Conservation (phyloP, 345 rosid genomes). For the Linum usitatissimum region DNA sequence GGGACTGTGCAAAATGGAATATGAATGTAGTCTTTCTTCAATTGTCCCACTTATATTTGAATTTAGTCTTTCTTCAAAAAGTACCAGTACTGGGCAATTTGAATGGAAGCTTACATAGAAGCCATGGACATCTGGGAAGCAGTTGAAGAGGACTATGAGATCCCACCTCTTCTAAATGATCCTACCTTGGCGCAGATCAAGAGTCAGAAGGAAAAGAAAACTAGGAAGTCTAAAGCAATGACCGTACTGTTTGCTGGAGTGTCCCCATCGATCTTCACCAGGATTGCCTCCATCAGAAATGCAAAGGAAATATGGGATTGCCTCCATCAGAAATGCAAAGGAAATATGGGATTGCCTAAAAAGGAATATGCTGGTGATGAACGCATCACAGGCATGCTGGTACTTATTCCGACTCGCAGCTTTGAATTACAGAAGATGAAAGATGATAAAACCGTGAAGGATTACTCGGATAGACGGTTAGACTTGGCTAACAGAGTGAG, state of each 20-base stretch:
- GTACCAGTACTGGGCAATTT: no score
- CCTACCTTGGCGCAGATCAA: slow-evolving; percentile 3
- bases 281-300: not conserved
- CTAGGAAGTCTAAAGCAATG: slow-evolving; percentile 5
- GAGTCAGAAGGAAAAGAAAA: slow-evolving; percentile 6
- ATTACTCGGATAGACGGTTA: not conserved
- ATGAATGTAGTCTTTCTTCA: no score
- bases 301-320: slow-evolving; percentile 1
- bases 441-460: not conserved
- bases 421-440: not conserved
- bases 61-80: no score
- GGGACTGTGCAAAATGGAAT: no score
- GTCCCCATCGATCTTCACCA: slow-evolving; percentile 4
- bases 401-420: not conserved
- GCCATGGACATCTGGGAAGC: no score
- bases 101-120: no score
- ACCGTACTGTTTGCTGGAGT: slow-evolving; percentile 2
- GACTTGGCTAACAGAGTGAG: not conserved
- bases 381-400: not conserved
- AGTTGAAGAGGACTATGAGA: not conserved
- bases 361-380: not conserved
- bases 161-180: not conserved
- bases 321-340: no score
- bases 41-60: no score
- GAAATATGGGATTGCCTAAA: no score